Conservation (phyloP, 345 rosid species). For the Brassica incana region DNA sequence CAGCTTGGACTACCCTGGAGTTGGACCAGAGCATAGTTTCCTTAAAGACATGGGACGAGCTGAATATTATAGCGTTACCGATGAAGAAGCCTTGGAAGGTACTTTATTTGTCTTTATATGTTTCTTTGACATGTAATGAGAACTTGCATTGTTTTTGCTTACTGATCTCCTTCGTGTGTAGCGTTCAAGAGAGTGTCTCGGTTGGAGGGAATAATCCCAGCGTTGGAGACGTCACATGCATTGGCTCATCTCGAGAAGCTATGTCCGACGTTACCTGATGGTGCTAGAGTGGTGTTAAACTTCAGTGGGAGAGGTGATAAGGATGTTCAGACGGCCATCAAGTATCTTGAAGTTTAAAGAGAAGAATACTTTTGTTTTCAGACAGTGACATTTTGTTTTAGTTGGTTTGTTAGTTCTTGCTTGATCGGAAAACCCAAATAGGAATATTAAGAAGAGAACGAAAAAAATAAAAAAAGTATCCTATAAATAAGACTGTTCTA, state of each 20-base stretch:
- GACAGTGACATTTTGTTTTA: background rate
- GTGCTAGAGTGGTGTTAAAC: slow-evolving; percentile 70
- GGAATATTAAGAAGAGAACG: background rate
- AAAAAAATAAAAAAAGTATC: background rate
- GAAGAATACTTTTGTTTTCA: background rate
- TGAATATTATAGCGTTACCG: slow-evolving; percentile 77
- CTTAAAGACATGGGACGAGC: slow-evolving; percentile 88
- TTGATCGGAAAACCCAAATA: background rate
- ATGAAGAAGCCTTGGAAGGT: slow-evolving; percentile 95
- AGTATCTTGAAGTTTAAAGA: slow-evolving; percentile 56
- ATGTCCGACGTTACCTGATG: slow-evolving; percentile 73
- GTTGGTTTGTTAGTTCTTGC: slow-evolving; percentile 9
- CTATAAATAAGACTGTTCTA: slow-evolving; percentile 14
- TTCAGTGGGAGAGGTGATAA: slow-evolving; percentile 97
- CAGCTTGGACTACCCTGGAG: slow-evolving; percentile 92
- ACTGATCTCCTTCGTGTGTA: slow-evolving; percentile 23
- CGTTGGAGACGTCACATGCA: slow-evolving; percentile 90
- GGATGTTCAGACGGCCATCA: slow-evolving; percentile 87
- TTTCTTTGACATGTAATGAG: background rate
- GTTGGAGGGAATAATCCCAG: slow-evolving; percentile 91
- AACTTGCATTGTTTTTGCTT: background rate
- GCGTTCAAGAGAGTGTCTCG: slow-evolving; percentile 88
- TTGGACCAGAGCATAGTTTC: slow-evolving; percentile 98
- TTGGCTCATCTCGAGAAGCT: slow-evolving; percentile 82
- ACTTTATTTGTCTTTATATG: background rate